A percentile compares a stretch with the other conserved stretches of the same genome.
These are phyloP conservation scores for Candida buenavistaensis DNA, from an alignment of 1,139 yeast species.

Conservation along the genomic window DNA sequence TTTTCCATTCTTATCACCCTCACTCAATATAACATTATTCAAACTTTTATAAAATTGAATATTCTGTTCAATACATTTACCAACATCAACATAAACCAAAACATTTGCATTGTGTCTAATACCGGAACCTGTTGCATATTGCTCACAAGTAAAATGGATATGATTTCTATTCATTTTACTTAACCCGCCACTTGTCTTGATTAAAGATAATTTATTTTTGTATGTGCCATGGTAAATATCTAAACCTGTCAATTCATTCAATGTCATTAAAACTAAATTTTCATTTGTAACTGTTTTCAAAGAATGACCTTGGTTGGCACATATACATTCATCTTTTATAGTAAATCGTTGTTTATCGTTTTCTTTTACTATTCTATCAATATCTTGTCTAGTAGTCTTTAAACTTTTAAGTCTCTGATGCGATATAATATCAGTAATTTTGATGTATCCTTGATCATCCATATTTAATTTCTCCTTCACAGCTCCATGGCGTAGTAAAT, in stretches of 20 bases:
- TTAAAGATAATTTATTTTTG: slow-evolving; percentile 44
- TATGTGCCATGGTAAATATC: slow-evolving; percentile 81
- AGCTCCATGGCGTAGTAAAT: slow-evolving; percentile 84
- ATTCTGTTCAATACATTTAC: slow-evolving; percentile 43
- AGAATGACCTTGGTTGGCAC: slow-evolving; percentile 95
- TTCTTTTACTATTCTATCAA: slow-evolving; percentile 57
- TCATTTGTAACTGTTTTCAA: slow-evolving; percentile 44
- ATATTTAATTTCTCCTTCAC: slow-evolving; percentile 64
- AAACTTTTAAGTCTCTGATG: slow-evolving; percentile 61
- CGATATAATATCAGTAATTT: slow-evolving; percentile 49
- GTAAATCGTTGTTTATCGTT: slow-evolving; percentile 74
- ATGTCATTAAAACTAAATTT: slow-evolving; percentile 34
- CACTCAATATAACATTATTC: slow-evolving; percentile 74
- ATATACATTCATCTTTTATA: slow-evolving; percentile 41
- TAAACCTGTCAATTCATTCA: slow-evolving; percentile 20
- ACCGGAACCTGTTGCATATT: slow-evolving; percentile 58
- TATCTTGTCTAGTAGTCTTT: slow-evolving; percentile 55
- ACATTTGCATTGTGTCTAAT: slow-evolving; percentile 62
- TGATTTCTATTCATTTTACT: slow-evolving; percentile 76
- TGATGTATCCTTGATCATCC: slow-evolving; percentile 66
- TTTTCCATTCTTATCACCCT: slow-evolving; percentile 58
- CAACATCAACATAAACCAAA: slow-evolving; percentile 61
- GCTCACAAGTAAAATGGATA: slow-evolving; percentile 60
- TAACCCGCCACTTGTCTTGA: slow-evolving; percentile 58
- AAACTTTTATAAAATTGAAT: slow-evolving; percentile 61